Evolutionary conservation across 331 rosid species (phyloP), one percentile per base, ranked within the genome.

Genomic region (Pyrus hybrid): DNA sequence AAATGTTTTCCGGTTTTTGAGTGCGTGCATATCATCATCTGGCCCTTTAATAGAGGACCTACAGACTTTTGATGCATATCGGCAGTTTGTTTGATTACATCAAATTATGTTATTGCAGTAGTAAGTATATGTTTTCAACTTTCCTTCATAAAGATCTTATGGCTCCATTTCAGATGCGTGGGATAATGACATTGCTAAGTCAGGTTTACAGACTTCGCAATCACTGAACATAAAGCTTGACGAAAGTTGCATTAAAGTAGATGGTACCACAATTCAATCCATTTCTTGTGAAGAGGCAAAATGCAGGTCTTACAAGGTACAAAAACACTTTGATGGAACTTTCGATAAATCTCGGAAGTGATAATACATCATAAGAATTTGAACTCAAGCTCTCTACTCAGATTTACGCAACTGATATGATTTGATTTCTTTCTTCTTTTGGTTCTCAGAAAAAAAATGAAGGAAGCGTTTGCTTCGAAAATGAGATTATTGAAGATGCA

Each of bases 291-390:
- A 77, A 77, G 71, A 33, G 9, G 12, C 22, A 22, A 63, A 47
- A 32, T 3, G 8, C 14, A 8, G 41, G 33, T 62, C 81, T 47
- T 61, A 47, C 81, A 70, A 77, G 76, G 81, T 77, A n/a, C 5
- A 21, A 1, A 9, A 22, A 22, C 25, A 18, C 63, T 26, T 22
- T 13, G 21, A 16, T 8, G 20, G 37, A 12, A n/a, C 41, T 35
- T 35, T 30, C 2, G 41, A 35, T 37, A 37, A 37, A 37, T 8
- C 45, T 37, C 45, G 45, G 45, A 37, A 37, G 45, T 37, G 13
- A 37, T 25, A 6, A 60, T 60, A 23, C 21, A 7, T 9, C 4
- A 28, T 23, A 28, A 22, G 21, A 60, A 9, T 21, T 54, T 17
- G 28, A 58, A 58, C 13, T 58, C 32, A 51, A 51, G n/a, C 18